A percentile compares a stretch with the other conserved stretches of the same genome.
These are phyloP conservation scores for Sinapis alba DNA, from an alignment of 441 rosid species.

Conservation along the genomic window DNA sequence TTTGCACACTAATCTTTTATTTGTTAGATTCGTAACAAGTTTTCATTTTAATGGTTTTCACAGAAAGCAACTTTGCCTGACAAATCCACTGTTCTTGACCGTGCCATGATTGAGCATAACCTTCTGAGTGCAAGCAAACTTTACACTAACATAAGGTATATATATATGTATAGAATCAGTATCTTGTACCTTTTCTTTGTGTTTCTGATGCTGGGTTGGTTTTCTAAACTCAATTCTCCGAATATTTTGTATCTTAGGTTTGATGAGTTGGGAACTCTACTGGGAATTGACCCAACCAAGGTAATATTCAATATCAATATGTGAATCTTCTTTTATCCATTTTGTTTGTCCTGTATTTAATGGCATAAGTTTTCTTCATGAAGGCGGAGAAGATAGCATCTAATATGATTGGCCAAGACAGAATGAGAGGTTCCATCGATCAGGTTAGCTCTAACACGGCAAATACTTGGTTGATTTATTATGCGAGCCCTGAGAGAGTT, in stretches of 20 bases:
- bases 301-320: slow-evolving; percentile 40
- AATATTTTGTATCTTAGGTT: slow-evolving; percentile 51
- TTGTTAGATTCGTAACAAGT: slow-evolving; percentile 4
- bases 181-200: not conserved
- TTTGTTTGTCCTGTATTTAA: not conserved
- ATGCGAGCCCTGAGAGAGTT: not conserved
- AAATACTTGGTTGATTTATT: not conserved
- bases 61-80: slow-evolving; percentile 97
- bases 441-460: slow-evolving; percentile 55
- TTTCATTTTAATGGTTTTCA: slow-evolving; percentile 25
- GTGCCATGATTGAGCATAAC: slow-evolving; percentile 99
- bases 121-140: slow-evolving; percentile 98
- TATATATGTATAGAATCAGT: slow-evolving; percentile 23
- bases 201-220: slow-evolving; percentile 10
- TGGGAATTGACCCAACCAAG: slow-evolving; percentile 95
- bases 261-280: slow-evolving; percentile 94
- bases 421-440: slow-evolving; percentile 99
- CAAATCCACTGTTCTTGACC: slow-evolving; percentile 94
- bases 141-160: slow-evolving; percentile 90
- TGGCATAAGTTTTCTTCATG: not conserved
- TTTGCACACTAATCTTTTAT: slow-evolving; percentile 13
- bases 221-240: slow-evolving; percentile 10
- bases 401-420: slow-evolving; percentile 93
- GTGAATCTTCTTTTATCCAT: not conserved
- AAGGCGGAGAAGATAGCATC: slow-evolving; percentile 99